These are phyloP conservation scores for Carex kokanica DNA, from an alignment of 176 grass and related monocot genomes.

Conservation along the genomic window DNA sequence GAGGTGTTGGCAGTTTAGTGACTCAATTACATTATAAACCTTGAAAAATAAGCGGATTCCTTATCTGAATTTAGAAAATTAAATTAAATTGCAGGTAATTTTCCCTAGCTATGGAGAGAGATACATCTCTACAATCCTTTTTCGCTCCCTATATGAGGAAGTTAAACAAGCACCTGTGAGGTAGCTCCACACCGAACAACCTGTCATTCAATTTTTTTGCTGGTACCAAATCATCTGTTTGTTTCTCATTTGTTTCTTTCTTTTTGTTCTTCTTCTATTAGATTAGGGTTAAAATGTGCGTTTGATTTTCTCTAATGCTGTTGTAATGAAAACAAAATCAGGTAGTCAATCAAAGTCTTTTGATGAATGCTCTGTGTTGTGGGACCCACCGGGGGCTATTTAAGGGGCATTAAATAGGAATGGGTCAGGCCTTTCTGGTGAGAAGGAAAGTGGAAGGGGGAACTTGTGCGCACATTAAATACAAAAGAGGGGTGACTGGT, in stretches of 20 bases:
- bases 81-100: constrained; percentile 54
- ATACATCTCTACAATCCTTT: constrained; percentile 70
- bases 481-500: constrained; percentile 11
- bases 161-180: constrained; percentile 58
- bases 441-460: neutral
- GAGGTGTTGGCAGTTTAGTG: neutral
- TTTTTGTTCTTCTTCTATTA: constrained; percentile 15
- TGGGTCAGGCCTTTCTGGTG: constrained; percentile 10
- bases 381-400: neutral
- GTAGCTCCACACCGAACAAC: constrained; percentile 25
- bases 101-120: constrained; percentile 97
- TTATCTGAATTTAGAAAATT: neutral
- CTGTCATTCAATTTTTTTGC: constrained; percentile 1
- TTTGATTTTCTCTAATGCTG: constrained; percentile 3
- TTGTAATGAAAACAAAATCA: constrained; percentile 25
- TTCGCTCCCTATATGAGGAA: constrained; percentile 74
- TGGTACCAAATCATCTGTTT: neutral
- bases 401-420: constrained; percentile 26
- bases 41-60: neutral
- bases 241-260: constrained; percentile 23
- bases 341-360: constrained; percentile 27
- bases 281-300: constrained; percentile 7
- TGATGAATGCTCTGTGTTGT: neutral
- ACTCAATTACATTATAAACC: neutral
- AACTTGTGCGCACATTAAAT: constrained; percentile 25